Conservation (phyloP, 352 stramenopile genomes). For the Phytophthora multivora region DNA sequence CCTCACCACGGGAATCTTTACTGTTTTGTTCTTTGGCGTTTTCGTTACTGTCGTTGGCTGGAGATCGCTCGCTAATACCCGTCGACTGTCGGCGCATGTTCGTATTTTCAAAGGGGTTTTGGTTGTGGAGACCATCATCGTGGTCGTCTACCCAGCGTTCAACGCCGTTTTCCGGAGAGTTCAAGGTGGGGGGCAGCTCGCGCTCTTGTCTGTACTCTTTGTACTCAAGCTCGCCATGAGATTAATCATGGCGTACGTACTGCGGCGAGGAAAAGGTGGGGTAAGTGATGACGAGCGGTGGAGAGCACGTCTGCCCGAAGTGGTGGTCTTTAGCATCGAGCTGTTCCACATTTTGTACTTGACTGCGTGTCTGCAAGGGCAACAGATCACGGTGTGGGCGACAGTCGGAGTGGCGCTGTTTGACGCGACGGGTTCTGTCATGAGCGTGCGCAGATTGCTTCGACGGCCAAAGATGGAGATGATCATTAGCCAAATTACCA, state of each 20-base stretch:
- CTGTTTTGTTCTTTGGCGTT: neutral
- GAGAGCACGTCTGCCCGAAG: neutral
- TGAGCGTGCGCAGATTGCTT: too few species aligned
- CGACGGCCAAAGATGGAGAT: too few species aligned
- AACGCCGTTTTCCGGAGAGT: neutral
- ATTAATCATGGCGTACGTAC: neutral
- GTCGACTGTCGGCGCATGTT: neutral
- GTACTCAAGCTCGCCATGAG: neutral
- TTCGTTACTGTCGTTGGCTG: neutral
- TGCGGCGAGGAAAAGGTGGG: neutral
- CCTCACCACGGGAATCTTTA: neutral
- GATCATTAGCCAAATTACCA: too few species aligned
- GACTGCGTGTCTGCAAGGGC: neutral
- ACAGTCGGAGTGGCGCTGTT: neutral
- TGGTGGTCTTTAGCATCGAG: neutral
- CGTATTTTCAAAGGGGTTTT: neutral
- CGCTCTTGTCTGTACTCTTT: neutral
- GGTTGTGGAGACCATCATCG: neutral
- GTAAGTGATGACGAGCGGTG: neutral
- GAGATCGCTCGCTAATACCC: neutral
- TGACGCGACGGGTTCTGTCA: neutral
- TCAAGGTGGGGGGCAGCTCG: neutral
- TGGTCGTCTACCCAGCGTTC: neutral
- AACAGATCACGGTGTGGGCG: neutral
- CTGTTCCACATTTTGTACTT: neutral